Evolutionary conservation across 139 green algal genomes (phyloP).

Genomic region (Tetradesmus obliquus): DNA sequence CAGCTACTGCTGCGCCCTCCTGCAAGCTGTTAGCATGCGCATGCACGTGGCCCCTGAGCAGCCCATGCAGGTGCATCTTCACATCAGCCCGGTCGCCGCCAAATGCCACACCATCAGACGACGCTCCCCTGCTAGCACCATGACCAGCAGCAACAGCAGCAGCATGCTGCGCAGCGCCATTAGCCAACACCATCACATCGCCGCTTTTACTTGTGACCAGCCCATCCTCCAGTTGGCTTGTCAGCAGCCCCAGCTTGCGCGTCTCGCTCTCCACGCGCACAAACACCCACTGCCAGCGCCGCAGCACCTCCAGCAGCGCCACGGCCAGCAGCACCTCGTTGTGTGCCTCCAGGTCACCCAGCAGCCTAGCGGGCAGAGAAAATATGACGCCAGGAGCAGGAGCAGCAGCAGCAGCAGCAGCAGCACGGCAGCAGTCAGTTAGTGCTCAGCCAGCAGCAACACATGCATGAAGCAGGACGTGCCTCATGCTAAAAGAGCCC

Average conservation of each 20-base stretch:
- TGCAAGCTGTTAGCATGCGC: background rate
- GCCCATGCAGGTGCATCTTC: background rate
- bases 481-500: too few relatives aligned
- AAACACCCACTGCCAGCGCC: conserved; percentile 93
- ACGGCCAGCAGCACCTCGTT: conserved; percentile 66
- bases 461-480: too few relatives aligned
- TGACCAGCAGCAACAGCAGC: background rate
- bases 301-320: conserved; percentile 70
- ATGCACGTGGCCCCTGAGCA: background rate
- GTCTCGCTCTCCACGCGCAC: conserved; percentile 92
- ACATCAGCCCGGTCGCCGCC: background rate
- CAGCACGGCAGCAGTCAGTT: too few relatives aligned
- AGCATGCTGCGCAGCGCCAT: background rate
- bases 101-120: background rate
- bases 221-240: background rate
- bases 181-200: background rate
- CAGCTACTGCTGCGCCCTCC: background rate
- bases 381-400: background rate
- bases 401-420: too few relatives aligned
- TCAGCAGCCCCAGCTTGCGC: conserved; percentile 69
- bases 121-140: background rate
- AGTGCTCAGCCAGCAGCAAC: too few relatives aligned
- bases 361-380: conserved; percentile 32
- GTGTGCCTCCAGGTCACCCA: conserved; percentile 50
- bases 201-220: background rate